Percentiles rank a stretch among this genome's conserved stretches.
phyloP scores from a whole-genome alignment of 345 rosid species.

The Corchorus capsularis region DNA sequence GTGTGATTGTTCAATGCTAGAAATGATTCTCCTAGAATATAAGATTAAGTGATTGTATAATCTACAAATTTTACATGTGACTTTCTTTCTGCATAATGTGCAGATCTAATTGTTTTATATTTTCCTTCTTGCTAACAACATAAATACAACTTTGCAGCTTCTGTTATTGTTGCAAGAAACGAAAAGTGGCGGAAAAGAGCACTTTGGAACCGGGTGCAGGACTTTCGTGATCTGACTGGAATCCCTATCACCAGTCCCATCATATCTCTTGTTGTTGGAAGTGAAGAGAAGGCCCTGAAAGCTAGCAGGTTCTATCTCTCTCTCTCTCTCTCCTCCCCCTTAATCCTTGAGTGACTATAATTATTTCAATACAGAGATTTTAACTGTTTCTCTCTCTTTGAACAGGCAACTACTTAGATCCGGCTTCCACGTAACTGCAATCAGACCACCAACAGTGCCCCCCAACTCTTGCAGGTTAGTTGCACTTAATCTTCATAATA shows the following conservation, averaged over 20 bases:
- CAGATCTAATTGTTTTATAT: conserved; percentile 4
- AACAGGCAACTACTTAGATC: conserved; percentile 69
- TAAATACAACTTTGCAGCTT: conserved; percentile 52
- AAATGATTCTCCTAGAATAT: background rate
- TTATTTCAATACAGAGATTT: conserved; percentile 19
- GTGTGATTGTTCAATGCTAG: background rate
- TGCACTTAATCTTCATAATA: background rate
- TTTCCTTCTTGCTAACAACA: conserved; percentile 14
- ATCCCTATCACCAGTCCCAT: conserved; percentile 76
- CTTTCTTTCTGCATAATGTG: background rate
- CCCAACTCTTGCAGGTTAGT: conserved; percentile 90
- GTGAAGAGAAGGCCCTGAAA: conserved; percentile 78
- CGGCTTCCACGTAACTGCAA: conserved; percentile 94
- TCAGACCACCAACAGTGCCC: conserved; percentile 97
- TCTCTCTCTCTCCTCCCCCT: conserved; percentile 25
- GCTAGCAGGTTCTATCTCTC: conserved; percentile 62
- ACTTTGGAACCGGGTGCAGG: conserved; percentile 78
- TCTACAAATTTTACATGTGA: background rate
- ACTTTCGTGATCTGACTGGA: conserved; percentile 69
- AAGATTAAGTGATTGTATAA: background rate
- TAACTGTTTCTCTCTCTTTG: conserved; percentile 22
- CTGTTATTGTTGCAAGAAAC: conserved; percentile 75
- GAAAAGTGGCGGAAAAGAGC: conserved; percentile 90
- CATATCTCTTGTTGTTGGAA: conserved; percentile 83
- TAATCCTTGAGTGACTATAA: conserved; percentile 9